Conservation (phyloP, 805 yeast species). For the Suhomyces xylopsoci region DNA sequence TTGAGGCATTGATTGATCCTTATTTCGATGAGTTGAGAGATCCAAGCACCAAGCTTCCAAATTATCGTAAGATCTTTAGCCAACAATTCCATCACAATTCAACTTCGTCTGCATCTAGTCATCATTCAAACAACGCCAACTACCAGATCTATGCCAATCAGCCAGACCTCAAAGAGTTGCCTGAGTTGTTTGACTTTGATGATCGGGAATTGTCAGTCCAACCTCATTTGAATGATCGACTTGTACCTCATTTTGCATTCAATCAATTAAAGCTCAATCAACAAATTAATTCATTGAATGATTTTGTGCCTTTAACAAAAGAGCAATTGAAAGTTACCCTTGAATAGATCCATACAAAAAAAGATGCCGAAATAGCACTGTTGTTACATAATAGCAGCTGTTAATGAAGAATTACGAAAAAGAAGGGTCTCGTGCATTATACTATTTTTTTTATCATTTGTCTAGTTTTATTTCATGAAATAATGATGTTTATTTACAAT, state of each 20-base stretch:
- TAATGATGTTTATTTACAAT: slow-evolving; percentile 15
- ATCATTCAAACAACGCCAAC: slow-evolving; percentile 39
- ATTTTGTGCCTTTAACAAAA: slow-evolving; percentile 38
- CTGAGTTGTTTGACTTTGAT: slow-evolving; percentile 51
- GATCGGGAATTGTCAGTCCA: slow-evolving; percentile 49
- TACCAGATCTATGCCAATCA: slow-evolving; percentile 38
- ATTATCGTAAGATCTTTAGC: slow-evolving; percentile 39
- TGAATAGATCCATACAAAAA: slow-evolving; percentile 19
- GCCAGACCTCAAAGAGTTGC: slow-evolving; percentile 43
- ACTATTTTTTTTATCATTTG: not conserved
- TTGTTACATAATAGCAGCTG: not conserved
- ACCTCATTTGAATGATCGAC: slow-evolving; percentile 34
- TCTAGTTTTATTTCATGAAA: not conserved
- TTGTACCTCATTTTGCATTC: slow-evolving; percentile 44
- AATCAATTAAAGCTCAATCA: slow-evolving; percentile 23
- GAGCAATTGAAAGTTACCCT: slow-evolving; percentile 33
- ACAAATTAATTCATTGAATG: slow-evolving; percentile 19
- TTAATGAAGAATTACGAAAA: not conserved
- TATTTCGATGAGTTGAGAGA: slow-evolving; percentile 55
- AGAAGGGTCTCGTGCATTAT: not conserved
- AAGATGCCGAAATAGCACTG: not conserved
- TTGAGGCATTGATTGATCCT: slow-evolving; percentile 47
- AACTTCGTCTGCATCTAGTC: slow-evolving; percentile 11
- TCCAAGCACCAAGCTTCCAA: slow-evolving; percentile 36
- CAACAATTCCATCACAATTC: slow-evolving; percentile 29